phyloP scores from a whole-genome alignment of 345 rosid species.

The Cardamine resedifolia region DNA sequence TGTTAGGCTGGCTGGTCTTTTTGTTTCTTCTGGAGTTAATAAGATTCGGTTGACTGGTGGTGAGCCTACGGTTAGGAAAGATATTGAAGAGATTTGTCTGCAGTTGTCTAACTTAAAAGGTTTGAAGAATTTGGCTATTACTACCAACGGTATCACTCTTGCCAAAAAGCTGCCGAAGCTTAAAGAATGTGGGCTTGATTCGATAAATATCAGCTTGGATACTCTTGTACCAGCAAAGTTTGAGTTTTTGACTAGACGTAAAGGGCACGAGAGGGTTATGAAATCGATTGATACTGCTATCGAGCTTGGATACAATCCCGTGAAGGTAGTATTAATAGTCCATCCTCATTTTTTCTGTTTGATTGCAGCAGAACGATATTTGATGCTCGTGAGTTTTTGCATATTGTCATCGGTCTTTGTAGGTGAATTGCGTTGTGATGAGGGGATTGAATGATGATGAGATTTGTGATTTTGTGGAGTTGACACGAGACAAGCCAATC shows the following conservation, averaged over 20 bases:
- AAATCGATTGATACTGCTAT: conserved; percentile 78
- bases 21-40: conserved; percentile 78
- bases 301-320: conserved; percentile 79
- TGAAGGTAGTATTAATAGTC: conserved; percentile 55
- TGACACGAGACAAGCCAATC: conserved; percentile 74
- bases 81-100: conserved; percentile 72
- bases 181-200: conserved; percentile 68
- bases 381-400: conserved; percentile 16
- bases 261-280: conserved; percentile 77
- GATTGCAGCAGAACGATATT: background rate
- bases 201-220: conserved; percentile 81
- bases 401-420: background rate
- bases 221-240: conserved; percentile 85
- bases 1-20: conserved; percentile 65
- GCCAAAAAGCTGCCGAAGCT: conserved; percentile 80
- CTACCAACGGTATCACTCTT: conserved; percentile 88
- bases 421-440: conserved; percentile 97
- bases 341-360: background rate
- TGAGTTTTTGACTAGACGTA: conserved; percentile 87
- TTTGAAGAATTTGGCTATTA: conserved; percentile 72
- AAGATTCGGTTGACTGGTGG: conserved; percentile 96
- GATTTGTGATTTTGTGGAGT: conserved; percentile 87
- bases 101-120: conserved; percentile 74
- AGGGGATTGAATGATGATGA: conserved; percentile 94
- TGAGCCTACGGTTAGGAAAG: conserved; percentile 86